These are phyloP conservation scores for Aspergillus amoenus DNA, from an alignment of 2,329 filamentous ascomycete genomes.

Conservation along the genomic window DNA sequence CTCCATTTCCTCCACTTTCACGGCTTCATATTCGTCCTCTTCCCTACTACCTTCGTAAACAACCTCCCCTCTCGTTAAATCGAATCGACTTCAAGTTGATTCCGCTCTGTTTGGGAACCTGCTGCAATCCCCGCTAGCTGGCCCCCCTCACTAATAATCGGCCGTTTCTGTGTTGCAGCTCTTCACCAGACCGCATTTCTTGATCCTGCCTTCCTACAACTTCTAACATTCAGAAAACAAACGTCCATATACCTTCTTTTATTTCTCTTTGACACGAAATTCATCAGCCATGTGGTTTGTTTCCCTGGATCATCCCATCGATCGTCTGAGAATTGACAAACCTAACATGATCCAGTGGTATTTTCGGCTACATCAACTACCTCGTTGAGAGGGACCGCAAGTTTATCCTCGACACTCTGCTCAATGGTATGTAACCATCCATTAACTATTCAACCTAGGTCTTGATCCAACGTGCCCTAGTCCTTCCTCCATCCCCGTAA, in stretches of 20 bases:
- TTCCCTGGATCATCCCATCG: not conserved
- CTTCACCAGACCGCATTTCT: not conserved
- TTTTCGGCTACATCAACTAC: slow-evolving; percentile 97
- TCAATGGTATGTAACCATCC: slow-evolving; percentile 71
- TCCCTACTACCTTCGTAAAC: not conserved
- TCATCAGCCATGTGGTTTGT: slow-evolving; percentile 38
- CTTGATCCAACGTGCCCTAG: not conserved
- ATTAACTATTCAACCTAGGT: not conserved
- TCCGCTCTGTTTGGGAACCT: not conserved
- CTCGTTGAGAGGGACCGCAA: slow-evolving; percentile 97
- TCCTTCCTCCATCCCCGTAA: not conserved
- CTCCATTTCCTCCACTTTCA: slow-evolving; percentile 1
- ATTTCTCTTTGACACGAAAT: not conserved
- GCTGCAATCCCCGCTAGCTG: not conserved
- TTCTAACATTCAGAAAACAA: not conserved
- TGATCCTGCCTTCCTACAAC: not conserved
- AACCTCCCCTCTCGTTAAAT: slow-evolving; percentile 2
- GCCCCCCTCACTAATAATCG: not conserved
- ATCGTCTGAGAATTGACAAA: not conserved
- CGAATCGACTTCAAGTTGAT: not conserved
- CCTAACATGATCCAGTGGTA: slow-evolving; percentile 33
- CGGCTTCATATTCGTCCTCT: not conserved
- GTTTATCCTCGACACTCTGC: slow-evolving; percentile 91
- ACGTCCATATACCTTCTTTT: not conserved
- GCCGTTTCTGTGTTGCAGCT: not conserved